Percentiles rank a stretch among this genome's conserved stretches.
phyloP scores from a whole-genome alignment of 352 stramenopile species.

The Globisporangium mamillatum region DNA sequence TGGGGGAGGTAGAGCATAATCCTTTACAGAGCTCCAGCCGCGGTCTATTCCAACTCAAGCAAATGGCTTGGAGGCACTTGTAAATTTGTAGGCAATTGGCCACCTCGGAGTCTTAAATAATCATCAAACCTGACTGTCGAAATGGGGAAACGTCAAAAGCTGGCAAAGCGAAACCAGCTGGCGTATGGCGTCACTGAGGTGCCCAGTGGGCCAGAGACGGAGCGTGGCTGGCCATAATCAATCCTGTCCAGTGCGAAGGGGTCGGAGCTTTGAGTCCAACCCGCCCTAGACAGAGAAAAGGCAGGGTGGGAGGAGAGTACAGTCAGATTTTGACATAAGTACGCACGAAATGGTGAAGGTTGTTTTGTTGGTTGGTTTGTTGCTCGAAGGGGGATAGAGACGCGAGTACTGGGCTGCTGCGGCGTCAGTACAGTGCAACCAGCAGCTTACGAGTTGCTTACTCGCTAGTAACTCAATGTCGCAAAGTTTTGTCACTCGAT shows the following conservation, averaged over 20 bases:
- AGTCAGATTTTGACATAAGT: neutral
- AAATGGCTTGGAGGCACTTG: neutral
- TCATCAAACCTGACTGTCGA: neutral
- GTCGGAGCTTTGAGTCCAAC: neutral
- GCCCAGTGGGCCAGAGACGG: neutral
- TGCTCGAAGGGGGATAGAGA: neutral
- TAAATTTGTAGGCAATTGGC: neutral
- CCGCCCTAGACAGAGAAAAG: neutral
- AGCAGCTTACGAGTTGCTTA: neutral
- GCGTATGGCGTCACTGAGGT: neutral
- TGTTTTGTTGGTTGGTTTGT: too few species aligned
- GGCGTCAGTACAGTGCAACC: too few species aligned
- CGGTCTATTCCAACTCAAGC: neutral
- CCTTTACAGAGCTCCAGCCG: too few species aligned
- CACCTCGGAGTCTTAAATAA: too few species aligned
- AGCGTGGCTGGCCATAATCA: neutral
- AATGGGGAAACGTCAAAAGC: neutral
- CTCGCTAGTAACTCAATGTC: neutral
- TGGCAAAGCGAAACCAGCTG: neutral
- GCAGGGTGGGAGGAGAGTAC: neutral
- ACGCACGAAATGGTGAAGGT: neutral
- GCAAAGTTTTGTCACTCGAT: neutral
- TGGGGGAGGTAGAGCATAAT: too few species aligned
- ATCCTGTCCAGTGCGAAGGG: neutral
- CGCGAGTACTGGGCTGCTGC: neutral